phyloP scores from a whole-genome alignment of 768 basidiomycete species.

The Boletus tomentosulus region DNA sequence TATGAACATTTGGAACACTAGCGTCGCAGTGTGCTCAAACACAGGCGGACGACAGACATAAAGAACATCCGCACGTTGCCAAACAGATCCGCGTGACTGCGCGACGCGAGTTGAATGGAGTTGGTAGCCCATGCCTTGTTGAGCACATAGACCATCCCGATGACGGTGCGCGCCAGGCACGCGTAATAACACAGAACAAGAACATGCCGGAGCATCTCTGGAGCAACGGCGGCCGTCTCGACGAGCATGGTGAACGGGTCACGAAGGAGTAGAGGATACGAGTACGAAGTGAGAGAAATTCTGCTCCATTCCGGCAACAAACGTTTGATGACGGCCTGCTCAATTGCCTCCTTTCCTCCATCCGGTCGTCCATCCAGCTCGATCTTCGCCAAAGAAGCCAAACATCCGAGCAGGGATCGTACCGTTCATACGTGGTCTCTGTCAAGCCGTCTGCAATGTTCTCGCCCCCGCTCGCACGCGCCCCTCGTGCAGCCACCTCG shows the following conservation, averaged over 20 bases:
- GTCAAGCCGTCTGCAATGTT: conserved; percentile 61
- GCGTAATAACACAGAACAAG: conserved; percentile 89
- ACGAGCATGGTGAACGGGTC: conserved; percentile 89
- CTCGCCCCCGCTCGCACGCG: conserved; percentile 38
- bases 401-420: conserved; percentile 65
- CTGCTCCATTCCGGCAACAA: conserved; percentile 89
- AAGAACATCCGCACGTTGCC: conserved; percentile 86
- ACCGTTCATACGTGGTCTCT: conserved; percentile 77
- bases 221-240: conserved; percentile 86
- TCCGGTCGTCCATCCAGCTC: conserved; percentile 69
- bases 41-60: conserved; percentile 86
- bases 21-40: conserved; percentile 78
- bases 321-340: conserved; percentile 85
- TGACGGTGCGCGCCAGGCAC: conserved; percentile 77
- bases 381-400: conserved; percentile 61
- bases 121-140: conserved; percentile 63
- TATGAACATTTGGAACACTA: conserved; percentile 79
- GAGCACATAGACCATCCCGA: conserved; percentile 79
- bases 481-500: conserved; percentile 77
- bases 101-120: conserved; percentile 39
- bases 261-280: conserved; percentile 80
- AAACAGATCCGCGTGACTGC: conserved; percentile 69
- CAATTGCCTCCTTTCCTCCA: conserved; percentile 71
- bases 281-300: conserved; percentile 75
- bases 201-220: conserved; percentile 85